Conservation (phyloP, 129 eudicot species). For the Saposhnikovia divaricata region DNA sequence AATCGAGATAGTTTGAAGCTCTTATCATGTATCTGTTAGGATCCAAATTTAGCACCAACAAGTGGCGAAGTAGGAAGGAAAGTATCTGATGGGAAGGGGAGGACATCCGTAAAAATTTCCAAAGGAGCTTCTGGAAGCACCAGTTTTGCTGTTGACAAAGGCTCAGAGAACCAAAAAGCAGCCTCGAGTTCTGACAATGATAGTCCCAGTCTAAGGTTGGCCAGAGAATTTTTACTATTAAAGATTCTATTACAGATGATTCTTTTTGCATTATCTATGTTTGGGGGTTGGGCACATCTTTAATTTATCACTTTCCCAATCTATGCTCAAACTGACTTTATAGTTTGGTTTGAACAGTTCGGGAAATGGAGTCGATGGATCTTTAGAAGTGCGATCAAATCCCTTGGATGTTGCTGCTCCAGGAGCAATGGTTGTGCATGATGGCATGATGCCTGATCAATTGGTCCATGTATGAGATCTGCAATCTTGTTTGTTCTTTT, state of each 20-base stretch:
- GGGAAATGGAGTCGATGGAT: slow-evolving; percentile 76
- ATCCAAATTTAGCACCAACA: slow-evolving; percentile 37
- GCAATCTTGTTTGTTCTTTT: neutral
- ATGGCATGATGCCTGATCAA: slow-evolving; percentile 57
- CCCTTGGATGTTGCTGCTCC: slow-evolving; percentile 33
- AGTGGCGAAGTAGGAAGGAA: slow-evolving; percentile 53
- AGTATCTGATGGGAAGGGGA: slow-evolving; percentile 40
- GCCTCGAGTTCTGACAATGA: slow-evolving; percentile 93
- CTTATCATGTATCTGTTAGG: slow-evolving; percentile 21
- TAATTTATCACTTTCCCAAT: neutral
- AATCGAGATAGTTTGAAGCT: neutral
- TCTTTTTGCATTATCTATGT: neutral
- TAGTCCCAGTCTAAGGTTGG: slow-evolving; percentile 76
- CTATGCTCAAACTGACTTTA: neutral
- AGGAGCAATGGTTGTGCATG: slow-evolving; percentile 11
- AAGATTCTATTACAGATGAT: neutral
- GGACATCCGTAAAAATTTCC: slow-evolving; percentile 39
- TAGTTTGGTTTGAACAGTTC: slow-evolving; percentile 32
- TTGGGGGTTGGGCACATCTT: neutral
- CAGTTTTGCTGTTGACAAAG: slow-evolving; percentile 30
- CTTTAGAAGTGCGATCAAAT: slow-evolving; percentile 56
- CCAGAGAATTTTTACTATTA: neutral
- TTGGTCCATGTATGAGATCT: slow-evolving; percentile 48
- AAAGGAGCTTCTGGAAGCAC: slow-evolving; percentile 55
- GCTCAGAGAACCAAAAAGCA: slow-evolving; percentile 55